Evolutionary conservation across 2,329 filamentous ascomycete species (phyloP).

Genomic region (Dactylellina haptotyla): DNA sequence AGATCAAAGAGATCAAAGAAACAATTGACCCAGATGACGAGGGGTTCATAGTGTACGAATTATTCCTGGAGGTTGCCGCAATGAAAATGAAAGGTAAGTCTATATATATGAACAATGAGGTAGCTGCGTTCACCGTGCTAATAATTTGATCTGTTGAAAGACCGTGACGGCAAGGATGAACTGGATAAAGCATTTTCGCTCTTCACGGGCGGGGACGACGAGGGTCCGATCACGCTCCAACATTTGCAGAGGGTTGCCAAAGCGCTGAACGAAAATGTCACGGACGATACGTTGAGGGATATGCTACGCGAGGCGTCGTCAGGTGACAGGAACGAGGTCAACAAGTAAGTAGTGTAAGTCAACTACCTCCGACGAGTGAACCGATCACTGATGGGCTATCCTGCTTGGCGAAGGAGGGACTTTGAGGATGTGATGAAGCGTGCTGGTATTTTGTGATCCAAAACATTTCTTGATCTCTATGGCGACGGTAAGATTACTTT

Average conservation of each 20-base stretch:
- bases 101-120: neutral
- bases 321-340: constrained; percentile 76
- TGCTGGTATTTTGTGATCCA: constrained; percentile 83
- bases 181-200: constrained; percentile 83
- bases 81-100: constrained; percentile 76
- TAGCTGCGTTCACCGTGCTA: neutral
- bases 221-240: constrained; percentile 77
- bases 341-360: constrained; percentile 58
- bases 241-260: constrained; percentile 82
- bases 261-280: constrained; percentile 83
- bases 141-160: constrained; percentile 55
- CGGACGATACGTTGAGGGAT: constrained; percentile 83
- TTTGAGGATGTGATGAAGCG: constrained; percentile 87
- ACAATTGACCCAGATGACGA: constrained; percentile 84
- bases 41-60: constrained; percentile 79
- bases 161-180: constrained; percentile 72
- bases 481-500: no score
- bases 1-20: constrained; percentile 79
- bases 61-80: constrained; percentile 87
- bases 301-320: constrained; percentile 95
- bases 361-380: neutral
- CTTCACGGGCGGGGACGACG: constrained; percentile 72
- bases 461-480: no score
- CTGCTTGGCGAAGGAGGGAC: constrained; percentile 69
- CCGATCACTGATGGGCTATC: neutral